Base-by-base conservation (phyloP, 176 grass and related monocot genomes). In the Otatea glauca region DNA sequence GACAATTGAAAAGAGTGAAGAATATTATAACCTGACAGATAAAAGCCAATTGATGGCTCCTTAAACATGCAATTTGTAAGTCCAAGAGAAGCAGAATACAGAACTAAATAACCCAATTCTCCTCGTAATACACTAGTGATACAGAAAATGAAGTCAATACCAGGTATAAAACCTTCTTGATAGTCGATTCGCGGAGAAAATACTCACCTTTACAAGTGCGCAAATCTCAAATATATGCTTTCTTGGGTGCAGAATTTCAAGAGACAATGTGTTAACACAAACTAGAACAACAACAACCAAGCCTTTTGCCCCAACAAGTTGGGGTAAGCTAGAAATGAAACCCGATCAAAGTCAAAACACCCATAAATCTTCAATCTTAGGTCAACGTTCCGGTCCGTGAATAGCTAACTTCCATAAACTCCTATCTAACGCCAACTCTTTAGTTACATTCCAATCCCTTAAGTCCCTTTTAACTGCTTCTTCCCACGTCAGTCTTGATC, bases 11-110 rank as follows among this genome's bases (percentile, higher is more conserved):
- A 16, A 16, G 53, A 6, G 24, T 17, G 27, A 55, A 55, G 23
- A 50, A 20, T 32, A 35, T 47, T 49, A 47, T 9, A 48, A 79
- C 59, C 58, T 10, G 38, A 44, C 76, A 72, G 42, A 48, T 72
- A 42, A 48, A 65, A 51, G 45, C 14, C 45, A 51, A 51, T 51
- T 74, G 16, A 21, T 74, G 71, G 4, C 71, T 41, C 74, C 53
- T 56, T 37, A 42, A 76, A 76, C 35, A 60, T 7, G 11, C 74
- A 81, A 29, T 39, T 79, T 25, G 35, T 42, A 81, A 81, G 34
- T 75, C n/a, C 48, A 55, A 54, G 21, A 39, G 66, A 81, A 75
- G 50, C 72, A 75, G 5, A 75, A 55, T 35, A 2, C 24, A 9
- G 34, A 81, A 55, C 44, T 51, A 68, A 56, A 67, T 3, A 59